Evolutionary conservation across 2,329 filamentous ascomycete genomes (phyloP).

Genomic region (Trichothecium sympodiale): DNA sequence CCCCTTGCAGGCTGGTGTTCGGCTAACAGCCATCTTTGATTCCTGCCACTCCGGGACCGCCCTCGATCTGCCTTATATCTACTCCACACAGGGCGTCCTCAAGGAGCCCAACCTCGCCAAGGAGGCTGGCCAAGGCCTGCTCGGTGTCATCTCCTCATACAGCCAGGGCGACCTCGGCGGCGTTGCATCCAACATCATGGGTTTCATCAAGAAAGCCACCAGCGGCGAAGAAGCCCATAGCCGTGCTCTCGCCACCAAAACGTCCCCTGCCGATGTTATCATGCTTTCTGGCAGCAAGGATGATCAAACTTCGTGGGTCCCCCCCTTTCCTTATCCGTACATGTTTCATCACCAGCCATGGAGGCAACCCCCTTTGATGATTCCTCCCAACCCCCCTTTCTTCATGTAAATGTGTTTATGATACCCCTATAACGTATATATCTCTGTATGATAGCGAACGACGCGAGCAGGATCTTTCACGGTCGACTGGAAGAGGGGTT

Average conservation of each 20-base stretch:
- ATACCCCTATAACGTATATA: background rate
- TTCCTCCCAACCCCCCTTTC: background rate
- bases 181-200: constrained; percentile 69
- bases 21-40: constrained; percentile 52
- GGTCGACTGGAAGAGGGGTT: too few relatives aligned
- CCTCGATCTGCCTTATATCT: constrained; percentile 56
- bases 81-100: constrained; percentile 57
- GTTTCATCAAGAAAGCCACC: constrained; percentile 82
- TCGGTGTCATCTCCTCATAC: constrained; percentile 48
- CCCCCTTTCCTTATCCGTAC: constrained; percentile 13
- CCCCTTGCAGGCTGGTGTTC: constrained; percentile 43
- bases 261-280: constrained; percentile 85
- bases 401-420: background rate
- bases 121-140: constrained; percentile 53
- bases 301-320: constrained; percentile 77
- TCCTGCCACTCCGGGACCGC: constrained; percentile 59
- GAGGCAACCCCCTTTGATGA: constrained; percentile 3
- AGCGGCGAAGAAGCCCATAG: constrained; percentile 72
- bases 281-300: constrained; percentile 99
- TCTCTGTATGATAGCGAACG: background rate
- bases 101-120: constrained; percentile 60
- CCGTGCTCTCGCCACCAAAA: constrained; percentile 77
- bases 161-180: constrained; percentile 66
- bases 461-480: background rate
- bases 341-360: too few relatives aligned